Evolutionary conservation across 805 yeast species (phyloP).

Genomic region (Nakazawaea wickerhamii): DNA sequence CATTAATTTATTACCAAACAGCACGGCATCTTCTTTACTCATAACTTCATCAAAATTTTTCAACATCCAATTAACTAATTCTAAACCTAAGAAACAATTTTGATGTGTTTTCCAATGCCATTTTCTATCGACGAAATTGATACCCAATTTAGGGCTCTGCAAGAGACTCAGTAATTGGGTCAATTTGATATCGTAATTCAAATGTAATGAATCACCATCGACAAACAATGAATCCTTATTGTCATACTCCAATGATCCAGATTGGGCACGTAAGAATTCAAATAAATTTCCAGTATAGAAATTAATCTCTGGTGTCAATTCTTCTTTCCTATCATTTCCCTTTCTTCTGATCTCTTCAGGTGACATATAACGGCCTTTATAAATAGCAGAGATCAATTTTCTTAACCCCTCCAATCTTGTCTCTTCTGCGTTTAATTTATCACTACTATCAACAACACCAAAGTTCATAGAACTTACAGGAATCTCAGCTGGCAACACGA

Average conservation of each 20-base stretch:
- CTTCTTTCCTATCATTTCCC: conserved; percentile 31
- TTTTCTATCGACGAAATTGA: conserved; percentile 67
- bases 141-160: conserved; percentile 53
- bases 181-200: conserved; percentile 43
- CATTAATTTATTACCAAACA: conserved; percentile 76
- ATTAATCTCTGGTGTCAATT: conserved; percentile 63
- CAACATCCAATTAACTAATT: conserved; percentile 79
- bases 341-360: conserved; percentile 34
- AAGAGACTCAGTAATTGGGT: conserved; percentile 55
- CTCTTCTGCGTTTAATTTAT: conserved; percentile 74
- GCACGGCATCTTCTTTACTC: conserved; percentile 77
- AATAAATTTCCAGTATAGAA: conserved; percentile 86
- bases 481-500: conserved; percentile 72
- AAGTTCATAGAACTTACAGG: conserved; percentile 44
- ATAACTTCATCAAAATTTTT: conserved; percentile 75
- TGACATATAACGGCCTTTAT: conserved; percentile 47
- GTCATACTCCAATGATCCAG: conserved; percentile 30
- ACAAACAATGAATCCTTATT: conserved; percentile 30
- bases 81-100: conserved; percentile 80
- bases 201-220: conserved; percentile 28
- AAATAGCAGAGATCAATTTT: conserved; percentile 56
- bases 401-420: conserved; percentile 88
- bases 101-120: conserved; percentile 87
- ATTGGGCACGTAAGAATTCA: conserved; percentile 52
- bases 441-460: conserved; percentile 40